Conservation (phyloP, 2,329 filamentous ascomycete species). For the Gliomastix tumulicola region DNA sequence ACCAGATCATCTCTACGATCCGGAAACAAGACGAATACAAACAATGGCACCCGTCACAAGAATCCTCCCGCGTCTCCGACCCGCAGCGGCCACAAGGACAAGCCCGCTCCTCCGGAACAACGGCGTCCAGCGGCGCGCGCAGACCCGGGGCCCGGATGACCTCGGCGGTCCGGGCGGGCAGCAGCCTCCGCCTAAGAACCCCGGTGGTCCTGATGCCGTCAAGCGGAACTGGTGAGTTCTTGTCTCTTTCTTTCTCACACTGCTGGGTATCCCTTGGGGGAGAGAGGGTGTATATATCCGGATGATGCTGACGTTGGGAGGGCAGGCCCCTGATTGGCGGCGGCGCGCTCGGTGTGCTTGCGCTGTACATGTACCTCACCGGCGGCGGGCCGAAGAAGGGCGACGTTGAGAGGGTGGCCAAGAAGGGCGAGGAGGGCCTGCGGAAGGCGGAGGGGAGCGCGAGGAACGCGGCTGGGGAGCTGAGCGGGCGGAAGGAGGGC, state of each 20-base stretch:
- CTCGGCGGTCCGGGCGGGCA: slow-evolving; percentile 24
- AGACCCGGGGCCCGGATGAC: slow-evolving; percentile 4
- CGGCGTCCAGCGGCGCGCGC: background rate
- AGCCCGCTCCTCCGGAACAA: slow-evolving; percentile 1
- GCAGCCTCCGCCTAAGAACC: slow-evolving; percentile 13
- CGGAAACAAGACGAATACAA: too few relatives aligned
- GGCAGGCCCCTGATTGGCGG: slow-evolving; percentile 2
- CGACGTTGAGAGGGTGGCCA: slow-evolving; percentile 3
- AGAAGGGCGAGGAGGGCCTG: slow-evolving; percentile 4
- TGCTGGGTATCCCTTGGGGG: background rate
- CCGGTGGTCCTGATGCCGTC: slow-evolving; percentile 18
- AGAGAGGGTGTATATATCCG: background rate
- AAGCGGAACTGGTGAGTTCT: slow-evolving; percentile 21
- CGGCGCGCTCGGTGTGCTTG: slow-evolving; percentile 14
- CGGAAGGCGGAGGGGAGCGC: slow-evolving; percentile 11
- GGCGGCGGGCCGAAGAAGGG: slow-evolving; percentile 9
- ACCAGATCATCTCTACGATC: too few relatives aligned
- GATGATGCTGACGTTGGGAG: slow-evolving; percentile 1
- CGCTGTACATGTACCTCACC: slow-evolving; percentile 17
- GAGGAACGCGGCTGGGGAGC: slow-evolving; percentile 14
- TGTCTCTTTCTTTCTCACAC: too few relatives aligned
- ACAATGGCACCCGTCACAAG: too few relatives aligned
- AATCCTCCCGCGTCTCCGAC: slow-evolving; percentile 5
- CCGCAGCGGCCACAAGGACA: slow-evolving; percentile 3
- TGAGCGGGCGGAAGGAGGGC: slow-evolving; percentile 20